A percentile compares a stretch with the other conserved stretches of the same genome.
Conservation (phyloP, 768 basidiomycete species). For the Naganishia onofrii region DNA sequence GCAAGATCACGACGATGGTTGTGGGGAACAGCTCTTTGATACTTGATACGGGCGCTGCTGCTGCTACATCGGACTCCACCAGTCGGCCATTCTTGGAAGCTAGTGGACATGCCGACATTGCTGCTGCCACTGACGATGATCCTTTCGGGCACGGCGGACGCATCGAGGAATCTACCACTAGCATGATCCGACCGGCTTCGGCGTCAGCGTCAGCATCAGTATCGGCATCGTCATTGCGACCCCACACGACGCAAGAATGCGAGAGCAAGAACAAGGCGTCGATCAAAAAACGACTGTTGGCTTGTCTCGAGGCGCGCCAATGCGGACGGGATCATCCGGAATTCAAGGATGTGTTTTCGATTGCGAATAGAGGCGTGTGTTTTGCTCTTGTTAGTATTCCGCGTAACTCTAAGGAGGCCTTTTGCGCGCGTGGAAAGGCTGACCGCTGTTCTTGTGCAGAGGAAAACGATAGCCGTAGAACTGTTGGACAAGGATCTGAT, state of each 20-base stretch:
- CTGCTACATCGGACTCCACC: no score
- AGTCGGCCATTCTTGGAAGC: background rate
- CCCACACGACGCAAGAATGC: background rate
- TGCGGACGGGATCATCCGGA: constrained; percentile 38
- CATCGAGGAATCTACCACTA: background rate
- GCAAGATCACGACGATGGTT: constrained; percentile 4
- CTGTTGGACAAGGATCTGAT: constrained; percentile 8
- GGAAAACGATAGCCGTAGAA: background rate
- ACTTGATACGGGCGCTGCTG: no score
- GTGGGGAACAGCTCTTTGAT: background rate
- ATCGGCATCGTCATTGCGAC: no score
- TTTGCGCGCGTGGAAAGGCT: background rate
- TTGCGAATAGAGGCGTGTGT: constrained; percentile 43
- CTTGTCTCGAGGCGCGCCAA: constrained; percentile 38
- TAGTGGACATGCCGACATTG: background rate
- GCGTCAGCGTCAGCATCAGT: no score
- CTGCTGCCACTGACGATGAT: background rate
- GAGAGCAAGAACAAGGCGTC: constrained; percentile 28
- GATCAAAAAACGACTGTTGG: constrained; percentile 45
- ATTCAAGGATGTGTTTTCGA: constrained; percentile 49
- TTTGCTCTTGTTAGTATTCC: constrained; percentile 46
- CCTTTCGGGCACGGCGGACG: constrained; percentile 7
- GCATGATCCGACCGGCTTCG: no score
- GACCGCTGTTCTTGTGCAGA: background rate
- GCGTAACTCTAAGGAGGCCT: background rate